Conservation (phyloP, 345 rosid genomes). For the Aquilaria yunnanensis region DNA sequence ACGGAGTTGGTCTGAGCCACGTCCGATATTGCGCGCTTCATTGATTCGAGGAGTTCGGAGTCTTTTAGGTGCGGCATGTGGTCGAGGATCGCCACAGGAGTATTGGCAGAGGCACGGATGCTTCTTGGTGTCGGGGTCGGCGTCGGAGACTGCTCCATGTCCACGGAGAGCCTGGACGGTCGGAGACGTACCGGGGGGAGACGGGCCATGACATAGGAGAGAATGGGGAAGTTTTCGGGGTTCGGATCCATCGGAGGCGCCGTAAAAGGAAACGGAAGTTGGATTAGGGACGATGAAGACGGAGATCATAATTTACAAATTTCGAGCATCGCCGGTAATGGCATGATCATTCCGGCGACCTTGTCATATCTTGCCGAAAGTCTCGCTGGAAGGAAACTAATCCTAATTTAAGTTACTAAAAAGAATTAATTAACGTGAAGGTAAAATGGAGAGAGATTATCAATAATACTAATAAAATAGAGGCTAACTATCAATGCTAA, state of each 20-base stretch:
- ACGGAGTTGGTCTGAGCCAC: slow-evolving; percentile 48
- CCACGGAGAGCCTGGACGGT: slow-evolving; percentile 27
- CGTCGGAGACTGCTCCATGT: slow-evolving; percentile 18
- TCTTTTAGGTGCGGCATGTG: slow-evolving; percentile 42
- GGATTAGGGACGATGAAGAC: background rate
- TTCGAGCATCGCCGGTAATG: too few relatives aligned
- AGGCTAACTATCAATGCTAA: too few relatives aligned
- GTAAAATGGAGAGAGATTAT: too few relatives aligned
- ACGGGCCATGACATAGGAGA: slow-evolving; percentile 67
- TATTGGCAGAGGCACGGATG: slow-evolving; percentile 33
- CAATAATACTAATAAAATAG: too few relatives aligned
- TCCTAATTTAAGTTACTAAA: too few relatives aligned
- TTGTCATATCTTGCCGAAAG: too few relatives aligned
- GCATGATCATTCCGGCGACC: too few relatives aligned
- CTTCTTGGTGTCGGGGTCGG: slow-evolving; percentile 25
- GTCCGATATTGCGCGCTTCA: slow-evolving; percentile 45
- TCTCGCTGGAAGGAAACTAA: too few relatives aligned
- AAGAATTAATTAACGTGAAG: too few relatives aligned
- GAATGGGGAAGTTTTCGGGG: slow-evolving; percentile 60
- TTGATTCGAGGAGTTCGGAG: slow-evolving; percentile 35
- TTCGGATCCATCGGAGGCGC: slow-evolving; percentile 55
- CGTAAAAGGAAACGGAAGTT: background rate
- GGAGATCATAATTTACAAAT: too few relatives aligned
- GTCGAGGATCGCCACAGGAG: slow-evolving; percentile 19
- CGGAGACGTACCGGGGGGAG: slow-evolving; percentile 37